Percentiles rank a stretch among this genome's conserved stretches.
Conservation (phyloP, 805 yeast species). For the Candida tibetensis region DNA sequence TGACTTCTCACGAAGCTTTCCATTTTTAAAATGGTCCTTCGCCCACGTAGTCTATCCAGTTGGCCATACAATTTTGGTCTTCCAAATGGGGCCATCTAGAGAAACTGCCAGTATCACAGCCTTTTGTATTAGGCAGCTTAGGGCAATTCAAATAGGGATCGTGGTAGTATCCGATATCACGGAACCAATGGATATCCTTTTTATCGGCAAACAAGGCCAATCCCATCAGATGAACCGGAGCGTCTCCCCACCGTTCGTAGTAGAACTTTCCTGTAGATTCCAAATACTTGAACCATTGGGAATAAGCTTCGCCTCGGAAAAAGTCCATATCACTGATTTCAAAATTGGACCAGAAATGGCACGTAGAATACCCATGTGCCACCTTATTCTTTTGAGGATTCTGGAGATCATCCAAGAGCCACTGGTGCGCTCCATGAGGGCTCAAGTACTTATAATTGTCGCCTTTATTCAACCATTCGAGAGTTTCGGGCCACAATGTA, state of each 20-base stretch:
- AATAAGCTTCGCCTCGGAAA: slow-evolving; percentile 65
- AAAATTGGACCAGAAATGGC: slow-evolving; percentile 91
- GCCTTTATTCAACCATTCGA: slow-evolving; percentile 52
- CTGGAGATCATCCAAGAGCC: slow-evolving; percentile 51
- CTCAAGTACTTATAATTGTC: slow-evolving; percentile 57
- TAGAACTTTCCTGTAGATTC: slow-evolving; percentile 78
- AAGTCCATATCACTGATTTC: slow-evolving; percentile 86
- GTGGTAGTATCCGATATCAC: slow-evolving; percentile 78
- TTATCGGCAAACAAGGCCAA: slow-evolving; percentile 69
- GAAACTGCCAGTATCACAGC: slow-evolving; percentile 57
- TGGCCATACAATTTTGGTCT: slow-evolving; percentile 73
- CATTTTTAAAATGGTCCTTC: slow-evolving; percentile 14
- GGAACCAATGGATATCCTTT: slow-evolving; percentile 75
- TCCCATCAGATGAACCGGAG: slow-evolving; percentile 83
- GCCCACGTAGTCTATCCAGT: slow-evolving; percentile 55
- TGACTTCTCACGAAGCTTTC: too few relatives aligned
- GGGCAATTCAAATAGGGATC: slow-evolving; percentile 79
- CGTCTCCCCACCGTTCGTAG: slow-evolving; percentile 94
- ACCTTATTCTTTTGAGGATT: slow-evolving; percentile 42
- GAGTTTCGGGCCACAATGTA: slow-evolving; percentile 68
- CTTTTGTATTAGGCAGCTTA: slow-evolving; percentile 38
- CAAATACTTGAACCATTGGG: slow-evolving; percentile 57
- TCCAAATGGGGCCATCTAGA: slow-evolving; percentile 47
- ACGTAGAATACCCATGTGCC: slow-evolving; percentile 56
- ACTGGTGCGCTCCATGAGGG: slow-evolving; percentile 49